A percentile compares a stretch with the other conserved stretches of the same genome.
Conservation (phyloP, 2,329 filamentous ascomycete species). For the Aspergillus sergii region DNA sequence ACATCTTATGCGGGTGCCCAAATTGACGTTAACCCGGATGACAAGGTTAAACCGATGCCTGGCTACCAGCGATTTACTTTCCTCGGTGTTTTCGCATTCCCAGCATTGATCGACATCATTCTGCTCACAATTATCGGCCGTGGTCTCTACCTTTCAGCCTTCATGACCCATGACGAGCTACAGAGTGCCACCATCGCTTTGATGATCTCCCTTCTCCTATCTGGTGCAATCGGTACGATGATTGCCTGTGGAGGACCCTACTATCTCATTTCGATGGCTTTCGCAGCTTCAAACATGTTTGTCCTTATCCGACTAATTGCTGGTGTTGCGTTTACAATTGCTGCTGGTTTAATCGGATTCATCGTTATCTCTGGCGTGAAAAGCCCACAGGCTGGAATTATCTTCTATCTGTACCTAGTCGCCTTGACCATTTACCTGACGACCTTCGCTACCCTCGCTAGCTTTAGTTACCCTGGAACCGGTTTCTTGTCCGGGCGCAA, state of each 20-base stretch:
- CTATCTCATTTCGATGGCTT: conserved; percentile 61
- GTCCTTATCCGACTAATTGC: conserved; percentile 56
- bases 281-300: conserved; percentile 59
- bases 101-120: conserved; percentile 63
- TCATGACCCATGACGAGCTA: conserved; percentile 54
- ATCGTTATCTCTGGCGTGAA: conserved; percentile 52
- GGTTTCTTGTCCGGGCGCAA: conserved; percentile 60
- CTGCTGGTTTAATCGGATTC: conserved; percentile 57
- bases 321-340: conserved; percentile 54
- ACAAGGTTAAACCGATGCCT: conserved; percentile 47
- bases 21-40: conserved; percentile 55
- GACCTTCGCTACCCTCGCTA: conserved; percentile 57
- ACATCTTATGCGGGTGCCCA: conserved; percentile 56
- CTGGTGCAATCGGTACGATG: conserved; percentile 65
- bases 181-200: conserved; percentile 60
- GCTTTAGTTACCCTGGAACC: conserved; percentile 58
- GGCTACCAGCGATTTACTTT: conserved; percentile 58
- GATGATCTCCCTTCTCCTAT: conserved; percentile 61
- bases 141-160: conserved; percentile 62
- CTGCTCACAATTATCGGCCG: conserved; percentile 61
- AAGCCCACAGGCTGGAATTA: conserved; percentile 51
- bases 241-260: conserved; percentile 65
- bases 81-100: conserved; percentile 64
- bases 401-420: conserved; percentile 63
- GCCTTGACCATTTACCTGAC: conserved; percentile 62